phyloP scores from a whole-genome alignment of 768 basidiomycete species.

The Lactarius quietus region DNA sequence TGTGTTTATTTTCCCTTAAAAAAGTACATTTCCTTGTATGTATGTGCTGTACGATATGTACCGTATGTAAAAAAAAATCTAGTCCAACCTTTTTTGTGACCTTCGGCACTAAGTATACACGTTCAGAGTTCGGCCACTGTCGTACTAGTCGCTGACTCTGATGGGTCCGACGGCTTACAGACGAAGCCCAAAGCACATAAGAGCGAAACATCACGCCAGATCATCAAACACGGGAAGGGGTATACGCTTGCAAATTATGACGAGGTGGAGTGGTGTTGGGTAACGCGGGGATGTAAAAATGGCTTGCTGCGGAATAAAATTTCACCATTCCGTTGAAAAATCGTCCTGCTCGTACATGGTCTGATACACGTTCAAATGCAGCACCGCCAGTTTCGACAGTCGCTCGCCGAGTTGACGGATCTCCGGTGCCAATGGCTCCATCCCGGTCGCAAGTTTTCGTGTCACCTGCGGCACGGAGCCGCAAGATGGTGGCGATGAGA shows the following conservation, averaged over 20 bases:
- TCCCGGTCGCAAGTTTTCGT: slow-evolving; percentile 39
- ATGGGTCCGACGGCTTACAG: slow-evolving; percentile 11
- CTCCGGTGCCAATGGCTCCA: slow-evolving; percentile 71
- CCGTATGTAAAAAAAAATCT: slow-evolving; percentile 4
- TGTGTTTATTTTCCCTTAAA: not conserved
- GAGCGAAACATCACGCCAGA: slow-evolving; percentile 22
- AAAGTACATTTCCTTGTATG: slow-evolving; percentile 3
- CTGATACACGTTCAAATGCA: slow-evolving; percentile 74
- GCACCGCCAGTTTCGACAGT: slow-evolving; percentile 64
- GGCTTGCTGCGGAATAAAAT: slow-evolving; percentile 4
- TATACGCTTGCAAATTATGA: slow-evolving; percentile 19
- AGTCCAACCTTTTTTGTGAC: not conserved
- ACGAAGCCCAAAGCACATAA: slow-evolving; percentile 11
- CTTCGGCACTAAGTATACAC: slow-evolving; percentile 18
- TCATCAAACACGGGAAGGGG: slow-evolving; percentile 12
- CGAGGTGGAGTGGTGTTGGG: slow-evolving; percentile 11
- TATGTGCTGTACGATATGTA: not conserved
- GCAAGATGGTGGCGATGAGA: not conserved
- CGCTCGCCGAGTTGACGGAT: slow-evolving; percentile 65
- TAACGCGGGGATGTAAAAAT: slow-evolving; percentile 16
- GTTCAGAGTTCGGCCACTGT: slow-evolving; percentile 18
- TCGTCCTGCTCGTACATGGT: slow-evolving; percentile 72
- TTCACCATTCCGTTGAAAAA: slow-evolving; percentile 35
- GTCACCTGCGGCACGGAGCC: slow-evolving; percentile 31
- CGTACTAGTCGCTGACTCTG: slow-evolving; percentile 8